phyloP scores from a whole-genome alignment of 2,329 filamentous ascomycete species.

The Colletotrichum siamense region DNA sequence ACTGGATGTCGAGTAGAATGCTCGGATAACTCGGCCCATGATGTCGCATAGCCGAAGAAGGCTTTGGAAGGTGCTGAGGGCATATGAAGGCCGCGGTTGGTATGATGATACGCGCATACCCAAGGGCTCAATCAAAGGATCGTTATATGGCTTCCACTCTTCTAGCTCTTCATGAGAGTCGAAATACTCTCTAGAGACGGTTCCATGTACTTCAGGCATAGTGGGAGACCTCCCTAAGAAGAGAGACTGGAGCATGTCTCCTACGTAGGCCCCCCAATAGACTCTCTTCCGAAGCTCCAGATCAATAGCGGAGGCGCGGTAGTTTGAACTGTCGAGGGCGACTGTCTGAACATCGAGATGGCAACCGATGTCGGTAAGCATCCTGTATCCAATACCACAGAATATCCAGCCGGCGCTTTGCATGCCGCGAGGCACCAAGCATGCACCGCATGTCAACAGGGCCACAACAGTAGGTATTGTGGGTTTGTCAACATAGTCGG shows the following conservation, averaged over 20 bases:
- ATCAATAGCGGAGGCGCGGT: not conserved
- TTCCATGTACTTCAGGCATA: not conserved
- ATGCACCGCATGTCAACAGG: slow-evolving; percentile 15
- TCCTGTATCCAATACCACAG: not conserved
- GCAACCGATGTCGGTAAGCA: not conserved
- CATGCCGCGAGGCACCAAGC: not conserved
- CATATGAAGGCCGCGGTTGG: not conserved
- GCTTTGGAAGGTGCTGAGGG: not conserved
- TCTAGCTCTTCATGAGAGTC: not conserved
- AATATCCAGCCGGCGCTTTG: not conserved
- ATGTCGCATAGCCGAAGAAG: not conserved
- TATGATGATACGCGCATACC: not conserved
- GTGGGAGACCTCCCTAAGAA: not conserved
- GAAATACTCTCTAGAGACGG: not conserved
- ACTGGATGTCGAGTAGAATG: not conserved
- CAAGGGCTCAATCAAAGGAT: not conserved
- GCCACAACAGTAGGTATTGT: slow-evolving; percentile 43
- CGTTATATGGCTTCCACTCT: not conserved
- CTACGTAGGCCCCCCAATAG: not conserved
- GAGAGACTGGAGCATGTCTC: not conserved
- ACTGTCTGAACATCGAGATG: not conserved
- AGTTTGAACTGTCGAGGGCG: not conserved
- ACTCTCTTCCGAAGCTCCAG: not conserved
- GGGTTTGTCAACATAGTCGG: slow-evolving; percentile 35
- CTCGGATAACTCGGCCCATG: not conserved